Base-by-base conservation (phyloP, 139 green algal species). In the Astrephomene gubernaculifera region DNA sequence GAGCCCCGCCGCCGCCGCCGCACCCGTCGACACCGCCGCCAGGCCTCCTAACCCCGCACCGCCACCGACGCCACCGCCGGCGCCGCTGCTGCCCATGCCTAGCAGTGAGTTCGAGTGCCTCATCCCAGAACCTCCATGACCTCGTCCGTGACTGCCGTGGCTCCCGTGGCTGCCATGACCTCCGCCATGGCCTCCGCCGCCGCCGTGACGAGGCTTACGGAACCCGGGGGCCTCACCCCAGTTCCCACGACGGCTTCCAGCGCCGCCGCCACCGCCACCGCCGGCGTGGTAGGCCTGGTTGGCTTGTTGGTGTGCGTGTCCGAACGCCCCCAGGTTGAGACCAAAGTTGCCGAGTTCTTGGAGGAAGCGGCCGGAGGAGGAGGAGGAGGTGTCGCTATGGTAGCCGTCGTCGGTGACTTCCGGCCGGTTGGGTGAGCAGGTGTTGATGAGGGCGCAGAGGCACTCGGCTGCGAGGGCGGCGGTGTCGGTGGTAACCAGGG, bases 361-460 rank as follows among this genome's bases (percentile, higher is more conserved):
- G n/a, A n/a, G n/a, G n/a, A n/a, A n/a, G n/a, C n/a, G n/a, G 7
- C 44, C 45, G 7, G 71, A 79, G 0, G 71, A 79, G n/a, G 71
- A 79, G 14, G 44, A 64, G 1, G 44, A 64, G 29, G 44, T 44
- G 45, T 79, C 71, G 31, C 43, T 64, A 19, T 79, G 71, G 44
- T 79, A 79, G 25, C 71, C 71, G 35, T 45, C 72, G 36, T 67
- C 45, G 24, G 9, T 33, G 31, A 4, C 49, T 49, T 43, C 27
- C 4, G 21, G 44, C 21, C 2, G n/a, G 10, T 80, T 31, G n/a
- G 49, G 25, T 4, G 33, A 21, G 72, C 72, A 80, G 49, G 19
- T 68, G 33, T 31, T 33, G 45, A 81, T 21, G 43, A 81, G 73
- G 36, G 35, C 73, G 21, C 73, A 81, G 7, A 81, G 52, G 35